Evolutionary conservation across 768 basidiomycete genomes (phyloP).

Genomic region (Clathrus columnatus): DNA sequence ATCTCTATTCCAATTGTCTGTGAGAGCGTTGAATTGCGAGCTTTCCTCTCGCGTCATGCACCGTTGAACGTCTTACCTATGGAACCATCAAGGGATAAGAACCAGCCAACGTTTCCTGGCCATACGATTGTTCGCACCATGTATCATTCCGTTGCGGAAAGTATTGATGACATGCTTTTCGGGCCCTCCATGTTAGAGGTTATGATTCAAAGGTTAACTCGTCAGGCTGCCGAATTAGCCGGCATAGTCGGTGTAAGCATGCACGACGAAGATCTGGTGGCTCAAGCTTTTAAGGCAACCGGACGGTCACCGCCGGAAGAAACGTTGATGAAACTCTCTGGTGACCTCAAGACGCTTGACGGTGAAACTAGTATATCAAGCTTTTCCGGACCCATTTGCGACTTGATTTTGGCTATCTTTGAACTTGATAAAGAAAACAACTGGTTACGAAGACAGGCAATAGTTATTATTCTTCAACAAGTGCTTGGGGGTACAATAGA

Average conservation of each 20-base stretch:
- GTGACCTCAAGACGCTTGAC: conserved; percentile 71
- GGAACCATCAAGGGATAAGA: conserved; percentile 28
- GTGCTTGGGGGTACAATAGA: conserved; percentile 94
- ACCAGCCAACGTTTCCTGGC: conserved; percentile 46
- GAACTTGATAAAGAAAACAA: conserved; percentile 94
- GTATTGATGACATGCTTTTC: conserved; percentile 96
- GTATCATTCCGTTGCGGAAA: conserved; percentile 86
- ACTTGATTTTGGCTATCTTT: conserved; percentile 86
- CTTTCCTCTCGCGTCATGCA: conserved; percentile 82
- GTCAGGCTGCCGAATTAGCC: conserved; percentile 83
- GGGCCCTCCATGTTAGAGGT: conserved; percentile 94
- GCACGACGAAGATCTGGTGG: conserved; percentile 77
- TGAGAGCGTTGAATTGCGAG: conserved; percentile 71
- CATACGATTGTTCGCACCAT: conserved; percentile 76
- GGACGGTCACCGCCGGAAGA: conserved; percentile 61
- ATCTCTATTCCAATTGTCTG: conserved; percentile 68
- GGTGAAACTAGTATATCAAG: conserved; percentile 84
- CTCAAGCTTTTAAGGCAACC: conserved; percentile 65
- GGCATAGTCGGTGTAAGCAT: conserved; percentile 73
- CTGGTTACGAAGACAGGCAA: conserved; percentile 92
- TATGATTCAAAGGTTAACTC: conserved; percentile 82
- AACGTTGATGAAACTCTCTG: conserved; percentile 61
- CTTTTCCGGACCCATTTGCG: conserved; percentile 91
- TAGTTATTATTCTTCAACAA: conserved; percentile 93
- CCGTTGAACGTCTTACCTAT: conserved; percentile 61